These are phyloP conservation scores for Plantago ovata DNA, from an alignment of 257 asterid species.

Conservation along the genomic window DNA sequence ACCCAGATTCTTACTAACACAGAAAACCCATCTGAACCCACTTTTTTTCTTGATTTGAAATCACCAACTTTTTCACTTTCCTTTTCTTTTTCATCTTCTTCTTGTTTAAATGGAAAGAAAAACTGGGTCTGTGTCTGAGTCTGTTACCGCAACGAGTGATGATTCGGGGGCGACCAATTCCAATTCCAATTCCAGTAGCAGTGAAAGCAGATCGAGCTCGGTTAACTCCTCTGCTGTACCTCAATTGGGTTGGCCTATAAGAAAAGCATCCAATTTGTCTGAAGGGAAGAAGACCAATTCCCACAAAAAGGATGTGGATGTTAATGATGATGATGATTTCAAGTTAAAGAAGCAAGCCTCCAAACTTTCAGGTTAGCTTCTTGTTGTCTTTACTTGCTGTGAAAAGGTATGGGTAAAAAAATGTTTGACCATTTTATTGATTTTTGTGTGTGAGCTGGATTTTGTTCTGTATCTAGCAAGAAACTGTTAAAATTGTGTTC, in stretches of 20 bases:
- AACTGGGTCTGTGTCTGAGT: slow-evolving; percentile 40
- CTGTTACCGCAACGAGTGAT: slow-evolving; percentile 25
- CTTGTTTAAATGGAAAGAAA: slow-evolving; percentile 41
- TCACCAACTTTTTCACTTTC: slow-evolving; percentile 2
- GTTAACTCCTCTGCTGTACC: slow-evolving; percentile 35
- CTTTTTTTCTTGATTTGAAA: slow-evolving; percentile 17
- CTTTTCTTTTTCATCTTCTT: slow-evolving; percentile 9
- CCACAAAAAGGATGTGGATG: too few relatives aligned
- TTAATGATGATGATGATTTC: slow-evolving; percentile 24
- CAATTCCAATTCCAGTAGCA: slow-evolving; percentile 34
- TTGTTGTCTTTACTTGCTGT: background rate
- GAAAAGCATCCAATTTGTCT: slow-evolving; percentile 33
- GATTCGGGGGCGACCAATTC: slow-evolving; percentile 46
- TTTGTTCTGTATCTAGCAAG: background rate
- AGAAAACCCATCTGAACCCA: background rate
- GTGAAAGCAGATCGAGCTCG: slow-evolving; percentile 41
- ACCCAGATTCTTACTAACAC: slow-evolving; percentile 18
- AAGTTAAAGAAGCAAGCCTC: slow-evolving; percentile 38
- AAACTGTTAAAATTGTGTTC: background rate
- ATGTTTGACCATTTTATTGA: too few relatives aligned
- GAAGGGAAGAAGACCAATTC: slow-evolving; percentile 26
- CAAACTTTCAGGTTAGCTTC: slow-evolving; percentile 51
- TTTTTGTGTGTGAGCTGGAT: background rate
- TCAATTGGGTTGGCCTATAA: slow-evolving; percentile 61
- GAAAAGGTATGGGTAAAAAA: too few relatives aligned